phyloP scores from a whole-genome alignment of 2,329 filamentous ascomycete species.

The Xylariaceae sp. region DNA sequence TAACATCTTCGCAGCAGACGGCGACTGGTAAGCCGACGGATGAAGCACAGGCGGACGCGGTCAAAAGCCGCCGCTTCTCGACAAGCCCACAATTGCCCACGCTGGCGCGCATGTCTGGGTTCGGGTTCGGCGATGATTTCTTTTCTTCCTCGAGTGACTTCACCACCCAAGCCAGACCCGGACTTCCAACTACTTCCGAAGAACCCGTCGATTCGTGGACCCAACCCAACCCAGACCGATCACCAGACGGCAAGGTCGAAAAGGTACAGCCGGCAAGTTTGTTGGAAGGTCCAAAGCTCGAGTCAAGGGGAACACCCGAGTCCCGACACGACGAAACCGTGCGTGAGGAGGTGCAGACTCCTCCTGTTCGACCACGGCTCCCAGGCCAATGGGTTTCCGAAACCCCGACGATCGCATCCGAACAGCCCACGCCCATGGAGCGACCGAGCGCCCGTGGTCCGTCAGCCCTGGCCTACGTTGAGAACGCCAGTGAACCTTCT shows the following conservation, averaged over 20 bases:
- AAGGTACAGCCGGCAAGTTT: conserved; percentile 15
- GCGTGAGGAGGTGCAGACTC: conserved; percentile 1
- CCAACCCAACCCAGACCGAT: neutral
- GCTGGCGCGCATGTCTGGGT: conserved; percentile 55
- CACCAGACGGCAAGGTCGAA: conserved; percentile 1
- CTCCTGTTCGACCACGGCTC: conserved; percentile 20
- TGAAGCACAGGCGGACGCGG: conserved; percentile 8
- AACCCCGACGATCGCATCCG: conserved; percentile 20
- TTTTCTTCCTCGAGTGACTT: conserved; percentile 39
- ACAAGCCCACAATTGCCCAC: conserved; percentile 56
- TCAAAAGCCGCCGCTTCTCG: conserved; percentile 35
- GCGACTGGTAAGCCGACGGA: conserved; percentile 2
- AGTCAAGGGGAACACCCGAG: conserved; percentile 11
- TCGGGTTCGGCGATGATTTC: conserved; percentile 57
- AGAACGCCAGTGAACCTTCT: conserved; percentile 16
- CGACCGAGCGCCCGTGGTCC: conserved; percentile 9
- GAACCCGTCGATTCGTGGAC: neutral
- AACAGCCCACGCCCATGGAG: conserved; percentile 21
- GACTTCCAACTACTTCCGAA: neutral
- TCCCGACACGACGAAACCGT: conserved; percentile 6
- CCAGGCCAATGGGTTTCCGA: conserved; percentile 31
- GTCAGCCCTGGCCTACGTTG: conserved; percentile 11
- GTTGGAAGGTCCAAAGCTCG: conserved; percentile 19
- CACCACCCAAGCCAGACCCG: conserved; percentile 1
- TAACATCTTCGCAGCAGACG: neutral